Base-by-base conservation (phyloP, 2,329 filamentous ascomycete genomes). In the Rhynchosporium secalis region DNA sequence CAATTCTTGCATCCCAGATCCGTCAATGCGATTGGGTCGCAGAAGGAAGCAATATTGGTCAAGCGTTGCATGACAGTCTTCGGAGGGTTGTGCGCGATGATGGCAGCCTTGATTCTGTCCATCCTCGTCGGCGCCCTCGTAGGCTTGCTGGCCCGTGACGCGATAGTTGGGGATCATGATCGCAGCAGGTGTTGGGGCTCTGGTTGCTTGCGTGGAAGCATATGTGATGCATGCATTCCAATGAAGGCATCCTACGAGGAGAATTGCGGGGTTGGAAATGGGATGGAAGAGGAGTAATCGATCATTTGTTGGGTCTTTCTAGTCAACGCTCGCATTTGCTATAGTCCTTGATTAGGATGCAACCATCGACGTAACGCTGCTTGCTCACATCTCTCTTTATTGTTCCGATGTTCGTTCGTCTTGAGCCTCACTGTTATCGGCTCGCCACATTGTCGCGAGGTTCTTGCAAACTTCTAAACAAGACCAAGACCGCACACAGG, bases 201-300 rank as follows among this genome's bases (percentile, higher is more conserved):
- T 49, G 9, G 47, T 49, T 49, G 47, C 26, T 49, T 28, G 47
- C 20, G n/a, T 49, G 29, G 47, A 49, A 33, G 47, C 47, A 10
- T 49, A 49, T 26, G 1, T 49, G 47, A 49, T 49, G 47, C n/a
- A 49, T 49, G 47, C 29, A 33, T 49, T n/a, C 28, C 12, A 49
- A 13, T 49, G 47, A 49, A 26, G 20, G 47, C 26, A 26, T 26
- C 12, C 13, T 43, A 4, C 13, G 40, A n/a, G 5, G 7, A n/a
- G 2, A n/a, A n/a, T 12, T 13, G 15, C 12, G 40, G 12, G 9
- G 12, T 15, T 43, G 40, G 4, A 43, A 12, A 43, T n/a, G 40
- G 13, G 40, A 43, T 43, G 40, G 12, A 43, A 13, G 5, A 13
- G 40, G 15, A 3, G 12, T 43, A 43, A 43, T 43, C 13, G 33